Percentiles rank a stretch among this genome's conserved stretches.
These are phyloP conservation scores for Podaxis sp. DNA, from an alignment of 768 basidiomycete genomes.

Conservation along the genomic window DNA sequence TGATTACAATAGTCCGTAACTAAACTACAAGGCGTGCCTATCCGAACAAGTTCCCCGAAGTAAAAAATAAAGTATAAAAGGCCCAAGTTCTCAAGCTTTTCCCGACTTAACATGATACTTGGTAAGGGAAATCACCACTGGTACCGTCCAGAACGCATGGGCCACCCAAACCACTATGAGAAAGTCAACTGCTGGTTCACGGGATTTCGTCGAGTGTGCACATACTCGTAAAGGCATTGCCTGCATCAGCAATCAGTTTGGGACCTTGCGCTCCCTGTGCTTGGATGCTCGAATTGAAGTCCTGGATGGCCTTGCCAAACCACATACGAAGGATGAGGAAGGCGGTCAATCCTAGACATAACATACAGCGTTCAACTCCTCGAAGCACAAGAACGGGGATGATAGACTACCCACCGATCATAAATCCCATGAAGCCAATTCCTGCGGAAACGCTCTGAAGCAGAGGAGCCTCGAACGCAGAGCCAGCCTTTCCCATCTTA, in stretches of 20 bases:
- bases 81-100: conserved; percentile 12
- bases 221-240: conserved; percentile 78
- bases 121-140: conserved; percentile 65
- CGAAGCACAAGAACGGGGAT: background rate
- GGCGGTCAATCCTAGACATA: conserved; percentile 54
- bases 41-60: background rate
- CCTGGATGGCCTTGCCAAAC: conserved; percentile 77
- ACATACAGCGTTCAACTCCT: background rate
- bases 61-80: background rate
- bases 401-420: conserved; percentile 51
- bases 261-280: conserved; percentile 54
- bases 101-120: conserved; percentile 62
- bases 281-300: conserved; percentile 68
- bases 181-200: conserved; percentile 1
- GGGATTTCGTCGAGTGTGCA: conserved; percentile 16
- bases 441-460: conserved; percentile 65
- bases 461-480: conserved; percentile 52
- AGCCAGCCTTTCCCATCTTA: conserved; percentile 53
- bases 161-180: conserved; percentile 74
- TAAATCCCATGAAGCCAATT: conserved; percentile 76
- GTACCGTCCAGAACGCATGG: conserved; percentile 72
- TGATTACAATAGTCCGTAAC: background rate
- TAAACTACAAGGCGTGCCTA: background rate
- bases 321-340: conserved; percentile 78
- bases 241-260: conserved; percentile 56